Evolutionary conservation across 73 alveolate genomes (phyloP), one percentile per base, ranked within the genome.

Genomic region (Uronychia binucleata): DNA sequence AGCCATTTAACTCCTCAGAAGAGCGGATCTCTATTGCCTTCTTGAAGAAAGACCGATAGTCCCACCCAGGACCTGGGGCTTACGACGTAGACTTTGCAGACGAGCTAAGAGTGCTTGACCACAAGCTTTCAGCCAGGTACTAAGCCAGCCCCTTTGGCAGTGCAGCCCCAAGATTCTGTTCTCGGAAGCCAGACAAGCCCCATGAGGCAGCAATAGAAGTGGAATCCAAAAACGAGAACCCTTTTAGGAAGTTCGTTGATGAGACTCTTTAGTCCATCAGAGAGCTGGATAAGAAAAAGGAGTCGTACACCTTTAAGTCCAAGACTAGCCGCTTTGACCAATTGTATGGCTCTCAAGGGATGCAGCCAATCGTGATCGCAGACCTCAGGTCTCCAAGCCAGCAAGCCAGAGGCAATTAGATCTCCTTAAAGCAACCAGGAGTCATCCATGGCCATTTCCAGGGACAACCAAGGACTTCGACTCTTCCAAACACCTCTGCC

Each of bases 61-160:
- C 67, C 67, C 67, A 11, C 19, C 84, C 84, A 8, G 84, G 84
- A 1, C 84, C 84, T 0, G 84, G 84, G 26, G 75, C 30, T 27
- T 78, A 78, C 33, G 84, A 78, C 32, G 26, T 34, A 0, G 59
- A 34, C 32, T 78, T 78, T 32, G 29, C 57, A 32, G 84, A 78
- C 14, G 84, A 78, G 33, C 75, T 78, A 14, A 31, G 33, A 26
- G 29, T 78, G 19, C 84, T 78, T 1, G 84, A 78, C 75, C 84
- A 78, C 33, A 78, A 78, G 26, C 75, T 78, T 5, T 78, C 84
- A 30, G 57, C 84, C 30, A 31, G 84, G 35, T 78, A 78, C 75
- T 30, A 78, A 29, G 35, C 32, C 27, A 30, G 74, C 29, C 84
- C 84, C 33, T 78, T 78, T 32, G 84, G 84, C 0, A 29, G 74